phyloP scores from a whole-genome alignment of 371 early-diverging fungal genomes.

The Sporodiniella umbellata region DNA sequence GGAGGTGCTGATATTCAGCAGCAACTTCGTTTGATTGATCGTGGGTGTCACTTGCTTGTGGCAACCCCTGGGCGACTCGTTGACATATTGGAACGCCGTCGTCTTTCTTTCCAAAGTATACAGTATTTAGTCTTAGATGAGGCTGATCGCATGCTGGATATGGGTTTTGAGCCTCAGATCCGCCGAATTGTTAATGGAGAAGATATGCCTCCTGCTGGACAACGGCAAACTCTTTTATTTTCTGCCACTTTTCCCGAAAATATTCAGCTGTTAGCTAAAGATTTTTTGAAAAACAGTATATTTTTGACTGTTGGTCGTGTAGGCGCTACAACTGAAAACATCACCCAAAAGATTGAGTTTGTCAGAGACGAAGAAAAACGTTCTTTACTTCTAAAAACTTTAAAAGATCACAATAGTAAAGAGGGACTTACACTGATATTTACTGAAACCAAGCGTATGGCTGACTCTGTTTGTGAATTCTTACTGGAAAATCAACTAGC shows the following conservation, averaged over 20 bases:
- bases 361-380: conserved; percentile 81
- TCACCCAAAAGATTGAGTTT: conserved; percentile 80
- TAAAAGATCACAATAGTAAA: conserved; percentile 50
- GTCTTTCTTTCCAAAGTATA: conserved; percentile 75
- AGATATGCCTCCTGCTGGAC: conserved; percentile 86
- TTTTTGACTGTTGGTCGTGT: conserved; percentile 95
- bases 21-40: conserved; percentile 86
- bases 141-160: conserved; percentile 99
- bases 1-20: conserved; percentile 95
- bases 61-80: conserved; percentile 98
- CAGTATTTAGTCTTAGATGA: conserved; percentile 97
- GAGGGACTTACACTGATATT: conserved; percentile 91
- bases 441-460: conserved; percentile 97
- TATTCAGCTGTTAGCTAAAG: conserved; percentile 92
- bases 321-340: conserved; percentile 95
- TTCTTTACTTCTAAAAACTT: conserved; percentile 73
- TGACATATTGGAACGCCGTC: conserved; percentile 92
- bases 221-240: conserved; percentile 95
- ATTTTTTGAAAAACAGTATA: conserved; percentile 91
- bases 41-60: conserved; percentile 95
- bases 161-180: conserved; percentile 99
- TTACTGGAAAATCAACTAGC: conserved; percentile 65
- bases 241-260: conserved; percentile 97
- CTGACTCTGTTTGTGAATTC: conserved; percentile 87
- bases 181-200: conserved; percentile 93